These are phyloP conservation scores for Turritis glabra DNA, from an alignment of 345 rosid species.

Conservation along the genomic window DNA sequence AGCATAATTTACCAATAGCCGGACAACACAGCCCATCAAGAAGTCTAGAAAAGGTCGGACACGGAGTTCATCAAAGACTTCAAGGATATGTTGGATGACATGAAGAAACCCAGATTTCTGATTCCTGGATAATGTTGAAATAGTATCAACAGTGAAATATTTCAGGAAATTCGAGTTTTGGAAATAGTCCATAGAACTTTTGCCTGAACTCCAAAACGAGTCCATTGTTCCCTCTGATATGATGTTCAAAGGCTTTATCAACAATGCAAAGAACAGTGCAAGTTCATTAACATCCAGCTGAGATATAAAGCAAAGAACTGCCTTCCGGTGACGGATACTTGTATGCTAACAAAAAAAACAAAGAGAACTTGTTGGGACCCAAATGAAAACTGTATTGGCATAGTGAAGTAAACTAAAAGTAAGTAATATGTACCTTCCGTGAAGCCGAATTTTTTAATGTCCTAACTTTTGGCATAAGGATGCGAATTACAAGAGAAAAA, in stretches of 20 bases:
- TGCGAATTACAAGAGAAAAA: slow-evolving; percentile 60
- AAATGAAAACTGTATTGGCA: slow-evolving; percentile 7
- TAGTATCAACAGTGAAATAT: slow-evolving; percentile 58
- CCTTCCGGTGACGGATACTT: slow-evolving; percentile 73
- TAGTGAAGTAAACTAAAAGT: slow-evolving; percentile 11
- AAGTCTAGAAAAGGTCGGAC: slow-evolving; percentile 73
- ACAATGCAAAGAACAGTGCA: slow-evolving; percentile 70
- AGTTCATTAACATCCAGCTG: slow-evolving; percentile 72
- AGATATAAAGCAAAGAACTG: slow-evolving; percentile 79
- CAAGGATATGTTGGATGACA: slow-evolving; percentile 75
- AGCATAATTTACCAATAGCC: slow-evolving; percentile 59
- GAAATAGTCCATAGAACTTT: slow-evolving; percentile 48
- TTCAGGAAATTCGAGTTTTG: slow-evolving; percentile 49
- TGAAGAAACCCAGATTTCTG: slow-evolving; percentile 78
- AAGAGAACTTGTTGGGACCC: slow-evolving; percentile 18
- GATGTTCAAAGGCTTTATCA: slow-evolving; percentile 72
- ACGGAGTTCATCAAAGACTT: slow-evolving; percentile 73
- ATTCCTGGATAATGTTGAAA: slow-evolving; percentile 66
- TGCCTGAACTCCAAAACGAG: slow-evolving; percentile 47
- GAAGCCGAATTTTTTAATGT: slow-evolving; percentile 77
- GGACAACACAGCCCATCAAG: slow-evolving; percentile 84
- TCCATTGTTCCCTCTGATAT: slow-evolving; percentile 54
- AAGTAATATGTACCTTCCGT: slow-evolving; percentile 61
- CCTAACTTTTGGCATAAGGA: slow-evolving; percentile 86
- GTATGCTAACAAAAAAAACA: slow-evolving; percentile 58